phyloP scores from a whole-genome alignment of 106 monocot genomes.

The Dendrobium nobile region DNA sequence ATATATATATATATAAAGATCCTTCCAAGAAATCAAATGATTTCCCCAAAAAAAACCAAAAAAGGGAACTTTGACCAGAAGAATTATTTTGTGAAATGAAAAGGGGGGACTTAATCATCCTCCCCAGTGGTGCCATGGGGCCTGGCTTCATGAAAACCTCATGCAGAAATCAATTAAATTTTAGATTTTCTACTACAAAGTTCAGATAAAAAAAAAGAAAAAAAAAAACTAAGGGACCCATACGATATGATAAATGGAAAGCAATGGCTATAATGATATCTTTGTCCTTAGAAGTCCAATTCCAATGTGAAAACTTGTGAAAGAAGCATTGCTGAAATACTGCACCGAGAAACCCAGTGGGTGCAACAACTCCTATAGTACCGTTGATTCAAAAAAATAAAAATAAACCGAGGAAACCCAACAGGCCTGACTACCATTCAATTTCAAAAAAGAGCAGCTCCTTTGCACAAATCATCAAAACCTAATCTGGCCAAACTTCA shows the following conservation, averaged over 20 bases:
- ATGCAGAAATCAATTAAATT: too few relatives aligned
- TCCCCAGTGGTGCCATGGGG: too few relatives aligned
- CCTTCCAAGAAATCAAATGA: too few relatives aligned
- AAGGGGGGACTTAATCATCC: too few relatives aligned
- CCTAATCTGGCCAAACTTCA: slow-evolving; percentile 21
- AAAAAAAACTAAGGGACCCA: background rate
- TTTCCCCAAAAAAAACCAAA: too few relatives aligned
- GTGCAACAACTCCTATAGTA: slow-evolving; percentile 16
- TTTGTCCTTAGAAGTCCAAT: background rate
- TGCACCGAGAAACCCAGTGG: slow-evolving; percentile 7
- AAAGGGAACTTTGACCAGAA: too few relatives aligned
- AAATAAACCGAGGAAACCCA: background rate
- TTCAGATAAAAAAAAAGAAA: background rate
- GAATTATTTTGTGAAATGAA: too few relatives aligned
- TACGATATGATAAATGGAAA: background rate
- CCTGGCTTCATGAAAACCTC: too few relatives aligned
- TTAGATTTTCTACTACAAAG: background rate
- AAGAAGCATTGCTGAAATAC: background rate
- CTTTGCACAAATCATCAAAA: slow-evolving; percentile 22
- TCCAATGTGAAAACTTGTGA: background rate
- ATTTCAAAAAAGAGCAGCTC: background rate
- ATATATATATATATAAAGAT: too few relatives aligned
- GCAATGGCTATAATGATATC: background rate
- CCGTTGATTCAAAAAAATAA: background rate
- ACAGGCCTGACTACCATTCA: background rate